phyloP scores from a whole-genome alignment of 257 asterid genomes.

The Craterostigma plantagineum region DNA sequence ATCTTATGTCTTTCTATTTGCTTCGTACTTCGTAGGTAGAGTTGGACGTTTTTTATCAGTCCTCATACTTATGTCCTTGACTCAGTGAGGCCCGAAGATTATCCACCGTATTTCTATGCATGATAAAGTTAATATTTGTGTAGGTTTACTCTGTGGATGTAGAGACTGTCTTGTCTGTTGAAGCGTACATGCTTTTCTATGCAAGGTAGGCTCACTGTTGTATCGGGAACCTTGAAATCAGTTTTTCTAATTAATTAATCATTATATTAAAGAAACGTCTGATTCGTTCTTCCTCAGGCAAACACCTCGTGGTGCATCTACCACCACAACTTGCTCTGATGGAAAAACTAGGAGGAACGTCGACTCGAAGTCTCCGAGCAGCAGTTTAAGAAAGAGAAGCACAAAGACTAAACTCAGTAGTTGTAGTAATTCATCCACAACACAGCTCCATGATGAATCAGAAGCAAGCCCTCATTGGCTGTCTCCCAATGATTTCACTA shows the following conservation, averaged over 20 bases:
- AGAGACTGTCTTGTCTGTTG: conserved; percentile 20
- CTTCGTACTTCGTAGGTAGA: not conserved
- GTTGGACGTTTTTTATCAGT: no score
- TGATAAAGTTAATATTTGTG: no score
- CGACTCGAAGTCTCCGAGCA: conserved; percentile 2
- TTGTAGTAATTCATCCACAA: not conserved
- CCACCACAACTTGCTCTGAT: no score
- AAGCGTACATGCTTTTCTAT: conserved; percentile 33
- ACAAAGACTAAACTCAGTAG: conserved; percentile 4
- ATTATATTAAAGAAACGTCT: no score
- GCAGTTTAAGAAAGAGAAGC: conserved; percentile 9
- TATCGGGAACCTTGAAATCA: not conserved
- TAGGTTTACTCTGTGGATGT: conserved; percentile 22
- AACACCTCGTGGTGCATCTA: no score
- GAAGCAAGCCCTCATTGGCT: conserved; percentile 4
- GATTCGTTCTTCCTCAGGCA: no score
- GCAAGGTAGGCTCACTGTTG: conserved; percentile 15
- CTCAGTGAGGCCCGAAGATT: no score
- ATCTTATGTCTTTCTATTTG: not conserved
- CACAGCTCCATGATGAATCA: not conserved
- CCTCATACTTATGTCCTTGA: no score
- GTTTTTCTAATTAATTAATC: no score
- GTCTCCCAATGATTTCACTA: conserved; percentile 6
- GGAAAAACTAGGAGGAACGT: no score
- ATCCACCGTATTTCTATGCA: no score